A percentile compares a stretch with the other conserved stretches of the same genome.
phyloP scores from a whole-genome alignment of 345 rosid species.

The Eucalyptus curtisii region DNA sequence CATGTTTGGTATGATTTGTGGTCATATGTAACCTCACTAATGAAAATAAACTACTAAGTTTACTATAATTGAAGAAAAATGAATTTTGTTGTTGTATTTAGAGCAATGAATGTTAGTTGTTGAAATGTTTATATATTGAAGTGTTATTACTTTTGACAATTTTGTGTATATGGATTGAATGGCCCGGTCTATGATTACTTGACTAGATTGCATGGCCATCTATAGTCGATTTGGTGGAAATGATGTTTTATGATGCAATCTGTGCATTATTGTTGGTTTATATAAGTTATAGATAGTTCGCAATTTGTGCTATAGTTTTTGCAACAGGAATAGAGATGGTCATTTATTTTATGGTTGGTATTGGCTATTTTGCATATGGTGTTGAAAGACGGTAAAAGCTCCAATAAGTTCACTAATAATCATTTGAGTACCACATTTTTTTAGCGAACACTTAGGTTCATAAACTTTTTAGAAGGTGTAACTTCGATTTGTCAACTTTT shows the following conservation, averaged over 20 bases:
- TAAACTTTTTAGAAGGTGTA: too few species aligned
- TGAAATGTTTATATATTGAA: neutral
- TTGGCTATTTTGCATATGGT: neutral
- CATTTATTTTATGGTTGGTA: neutral
- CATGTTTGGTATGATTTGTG: neutral
- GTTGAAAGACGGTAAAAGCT: neutral
- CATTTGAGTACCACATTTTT: neutral
- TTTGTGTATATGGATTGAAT: too few species aligned
- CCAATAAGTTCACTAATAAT: neutral
- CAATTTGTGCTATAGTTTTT: neutral
- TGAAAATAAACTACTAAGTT: neutral
- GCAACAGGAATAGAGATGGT: neutral
- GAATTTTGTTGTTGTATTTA: neutral
- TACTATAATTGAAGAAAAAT: too few species aligned
- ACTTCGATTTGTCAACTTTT: neutral
- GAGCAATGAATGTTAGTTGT: neutral
- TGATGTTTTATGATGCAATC: neutral
- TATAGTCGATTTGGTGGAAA: neutral
- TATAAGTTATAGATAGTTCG: too few species aligned
- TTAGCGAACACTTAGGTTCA: neutral
- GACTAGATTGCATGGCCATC: neutral
- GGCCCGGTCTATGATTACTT: neutral
- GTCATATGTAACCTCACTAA: neutral
- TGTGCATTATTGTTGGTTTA: neutral
- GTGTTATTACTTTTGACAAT: neutral